These are phyloP conservation scores for Nakazawaea siamensis DNA, from an alignment of 805 yeast genomes.

Conservation along the genomic window DNA sequence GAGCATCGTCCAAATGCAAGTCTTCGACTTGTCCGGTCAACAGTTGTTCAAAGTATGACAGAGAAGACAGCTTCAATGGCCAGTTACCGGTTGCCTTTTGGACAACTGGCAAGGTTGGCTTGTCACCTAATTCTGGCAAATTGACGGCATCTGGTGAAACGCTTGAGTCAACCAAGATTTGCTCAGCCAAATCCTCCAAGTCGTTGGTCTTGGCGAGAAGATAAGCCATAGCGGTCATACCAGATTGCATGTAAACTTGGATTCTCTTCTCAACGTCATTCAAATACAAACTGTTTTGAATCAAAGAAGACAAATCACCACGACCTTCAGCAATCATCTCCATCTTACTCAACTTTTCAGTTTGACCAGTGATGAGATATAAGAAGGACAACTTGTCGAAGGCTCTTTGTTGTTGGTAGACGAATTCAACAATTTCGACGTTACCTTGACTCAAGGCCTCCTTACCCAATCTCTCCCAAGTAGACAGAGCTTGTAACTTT, in stretches of 20 bases:
- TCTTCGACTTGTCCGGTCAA: conserved; percentile 70
- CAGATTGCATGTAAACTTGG: conserved; percentile 64
- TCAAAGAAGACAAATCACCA: conserved; percentile 68
- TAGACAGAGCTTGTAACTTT: conserved; percentile 52
- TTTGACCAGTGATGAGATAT: conserved; percentile 79
- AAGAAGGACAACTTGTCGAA: conserved; percentile 88
- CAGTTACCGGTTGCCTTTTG: conserved; percentile 48
- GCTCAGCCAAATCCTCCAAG: conserved; percentile 63
- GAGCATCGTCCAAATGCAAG: conserved; percentile 39
- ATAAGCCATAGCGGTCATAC: conserved; percentile 84
- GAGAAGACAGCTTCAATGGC: conserved; percentile 71
- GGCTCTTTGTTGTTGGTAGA: conserved; percentile 77
- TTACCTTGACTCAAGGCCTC: conserved; percentile 92
- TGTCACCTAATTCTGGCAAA: conserved; percentile 43
- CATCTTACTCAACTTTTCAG: conserved; percentile 71
- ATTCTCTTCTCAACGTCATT: conserved; percentile 72
- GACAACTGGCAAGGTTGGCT: conserved; percentile 39
- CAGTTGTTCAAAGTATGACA: conserved; percentile 82
- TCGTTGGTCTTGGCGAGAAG: conserved; percentile 88
- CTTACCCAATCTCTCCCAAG: conserved; percentile 77
- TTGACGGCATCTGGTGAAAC: conserved; percentile 53
- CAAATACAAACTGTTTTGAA: conserved; percentile 76
- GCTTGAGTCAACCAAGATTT: conserved; percentile 65
- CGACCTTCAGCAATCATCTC: conserved; percentile 83
- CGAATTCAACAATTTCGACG: conserved; percentile 74